Evolutionary conservation across 1,284 basidiomycete genomes (phyloP), one percentile per base, ranked within the genome.

Genomic region (Tilletia caries): DNA sequence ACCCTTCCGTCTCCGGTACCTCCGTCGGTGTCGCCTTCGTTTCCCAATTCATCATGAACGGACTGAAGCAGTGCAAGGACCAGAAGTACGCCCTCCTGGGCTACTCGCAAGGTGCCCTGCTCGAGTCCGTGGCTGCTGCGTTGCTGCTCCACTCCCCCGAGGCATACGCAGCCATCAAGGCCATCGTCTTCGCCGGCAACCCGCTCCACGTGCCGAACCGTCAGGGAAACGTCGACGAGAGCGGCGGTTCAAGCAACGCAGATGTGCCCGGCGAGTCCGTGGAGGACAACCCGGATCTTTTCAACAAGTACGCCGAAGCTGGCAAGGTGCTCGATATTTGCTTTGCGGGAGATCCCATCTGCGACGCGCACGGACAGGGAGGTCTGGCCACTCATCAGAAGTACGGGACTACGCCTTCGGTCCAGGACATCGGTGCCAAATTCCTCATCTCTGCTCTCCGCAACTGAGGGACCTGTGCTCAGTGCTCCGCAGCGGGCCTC

Each of bases 401-500:
- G 6, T 50, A 50, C 46, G 46, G 46, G 25, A 3, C 3, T 23
- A 50, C 20, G 20, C 5, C 4, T 18, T 18, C 6, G 18, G 46
- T 50, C 5, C 46, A 50, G 18, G 25, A 50, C 46, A 18, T 6
- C 20, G 25, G 20, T 18, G 46, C 46, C 18, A 5, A 50, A 23
- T 50, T 50, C 46, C 46, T 50, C 46, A 50, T 50, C 46, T 50
- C 46, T n/a, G n/a, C n/a, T n/a, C n/a, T n/a, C n/a, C n/a, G n/a
- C n/a, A n/a, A n/a, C n/a, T n/a, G n/a, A n/a, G n/a, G n/a, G n/a
- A n/a, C n/a, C n/a, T n/a, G n/a, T n/a, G n/a, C n/a, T n/a, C n/a
- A n/a, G n/a, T n/a, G n/a, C n/a, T n/a, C n/a, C n/a, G n/a, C n/a
- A n/a, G n/a, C n/a, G n/a, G n/a, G n/a, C n/a, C n/a, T n/a, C n/a